These are phyloP conservation scores for Plenodomus tracheiphilus DNA, from an alignment of 2,329 filamentous ascomycete species.

Conservation along the genomic window DNA sequence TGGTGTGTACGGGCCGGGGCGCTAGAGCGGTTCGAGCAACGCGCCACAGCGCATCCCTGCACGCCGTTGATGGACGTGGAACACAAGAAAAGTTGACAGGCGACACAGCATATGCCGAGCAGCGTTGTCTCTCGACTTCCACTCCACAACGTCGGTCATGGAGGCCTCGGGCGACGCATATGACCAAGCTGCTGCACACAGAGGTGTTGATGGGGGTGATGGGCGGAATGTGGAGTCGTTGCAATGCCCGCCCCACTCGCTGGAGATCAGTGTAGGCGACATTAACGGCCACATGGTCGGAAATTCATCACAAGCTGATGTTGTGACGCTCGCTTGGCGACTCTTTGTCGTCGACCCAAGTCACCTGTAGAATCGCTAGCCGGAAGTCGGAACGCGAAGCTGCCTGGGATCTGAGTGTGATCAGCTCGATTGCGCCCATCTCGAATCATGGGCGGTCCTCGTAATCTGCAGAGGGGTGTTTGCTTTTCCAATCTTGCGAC, in stretches of 20 bases:
- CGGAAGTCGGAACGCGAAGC: background rate
- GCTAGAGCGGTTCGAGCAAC: constrained; percentile 24
- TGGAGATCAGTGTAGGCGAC: background rate
- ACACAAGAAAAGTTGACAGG: constrained; percentile 30
- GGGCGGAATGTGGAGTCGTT: constrained; percentile 12
- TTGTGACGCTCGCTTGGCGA: background rate
- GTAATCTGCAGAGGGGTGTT: constrained; percentile 11
- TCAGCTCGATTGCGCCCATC: background rate
- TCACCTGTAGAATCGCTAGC: background rate
- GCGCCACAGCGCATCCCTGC: constrained; percentile 25
- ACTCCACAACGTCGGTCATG: constrained; percentile 11
- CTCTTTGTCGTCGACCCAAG: background rate
- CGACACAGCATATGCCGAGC: constrained; percentile 28
- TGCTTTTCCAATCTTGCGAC: constrained; percentile 9
- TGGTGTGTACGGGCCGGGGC: constrained; percentile 29
- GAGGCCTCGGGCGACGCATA: constrained; percentile 18
- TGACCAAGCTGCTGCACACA: background rate
- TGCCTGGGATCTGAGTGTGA: background rate
- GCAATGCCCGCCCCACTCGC: background rate
- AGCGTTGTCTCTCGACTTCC: constrained; percentile 22
- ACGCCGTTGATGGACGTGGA: constrained; percentile 29
- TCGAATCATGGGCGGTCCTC: constrained; percentile 10
- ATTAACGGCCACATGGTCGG: background rate
- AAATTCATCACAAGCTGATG: background rate
- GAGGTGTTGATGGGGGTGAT: background rate